phyloP scores from a whole-genome alignment of 163 green algal species.

The Scenedesmus sp. region DNA sequence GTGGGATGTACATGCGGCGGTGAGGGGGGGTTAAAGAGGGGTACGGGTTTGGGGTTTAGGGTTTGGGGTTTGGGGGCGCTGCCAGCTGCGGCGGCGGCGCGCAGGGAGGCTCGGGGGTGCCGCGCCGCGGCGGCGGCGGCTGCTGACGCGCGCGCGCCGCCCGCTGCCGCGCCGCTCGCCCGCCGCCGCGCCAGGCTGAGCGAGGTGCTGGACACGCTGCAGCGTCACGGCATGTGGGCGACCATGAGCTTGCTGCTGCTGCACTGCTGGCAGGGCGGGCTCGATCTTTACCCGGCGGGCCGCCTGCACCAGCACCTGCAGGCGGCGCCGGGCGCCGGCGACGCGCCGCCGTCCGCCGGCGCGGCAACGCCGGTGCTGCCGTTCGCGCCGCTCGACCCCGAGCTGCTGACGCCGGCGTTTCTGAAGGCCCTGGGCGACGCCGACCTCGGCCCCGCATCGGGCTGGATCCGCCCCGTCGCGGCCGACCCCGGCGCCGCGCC shows the following conservation, averaged over 20 bases:
- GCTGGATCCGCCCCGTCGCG: slow-evolving; percentile 1
- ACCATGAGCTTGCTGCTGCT: slow-evolving; percentile 18
- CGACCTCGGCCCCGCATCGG: neutral
- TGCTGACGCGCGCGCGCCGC: too few relatives aligned
- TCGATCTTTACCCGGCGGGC: slow-evolving; percentile 16
- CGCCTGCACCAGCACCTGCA: neutral
- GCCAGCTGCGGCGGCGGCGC: too few relatives aligned
- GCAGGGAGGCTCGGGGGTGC: too few relatives aligned
- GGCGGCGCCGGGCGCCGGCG: neutral
- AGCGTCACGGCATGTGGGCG: neutral
- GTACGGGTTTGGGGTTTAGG: too few relatives aligned
- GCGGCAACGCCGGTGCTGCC: too few relatives aligned
- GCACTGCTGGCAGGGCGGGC: slow-evolving; percentile 5
- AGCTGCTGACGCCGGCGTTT: neutral
- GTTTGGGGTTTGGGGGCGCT: too few relatives aligned
- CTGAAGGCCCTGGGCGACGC: neutral
- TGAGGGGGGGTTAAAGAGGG: too few relatives aligned
- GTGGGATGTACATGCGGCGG: slow-evolving; percentile 16
- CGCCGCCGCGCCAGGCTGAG: too few relatives aligned
- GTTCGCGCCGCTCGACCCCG: neutral
- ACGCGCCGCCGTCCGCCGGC: too few relatives aligned
- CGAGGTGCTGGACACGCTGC: neutral
- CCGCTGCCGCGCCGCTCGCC: too few relatives aligned
- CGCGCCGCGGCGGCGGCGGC: too few relatives aligned
- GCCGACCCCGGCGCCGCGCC: neutral